phyloP scores from a whole-genome alignment of 805 yeast genomes.

The Isabelozyma heimii region DNA sequence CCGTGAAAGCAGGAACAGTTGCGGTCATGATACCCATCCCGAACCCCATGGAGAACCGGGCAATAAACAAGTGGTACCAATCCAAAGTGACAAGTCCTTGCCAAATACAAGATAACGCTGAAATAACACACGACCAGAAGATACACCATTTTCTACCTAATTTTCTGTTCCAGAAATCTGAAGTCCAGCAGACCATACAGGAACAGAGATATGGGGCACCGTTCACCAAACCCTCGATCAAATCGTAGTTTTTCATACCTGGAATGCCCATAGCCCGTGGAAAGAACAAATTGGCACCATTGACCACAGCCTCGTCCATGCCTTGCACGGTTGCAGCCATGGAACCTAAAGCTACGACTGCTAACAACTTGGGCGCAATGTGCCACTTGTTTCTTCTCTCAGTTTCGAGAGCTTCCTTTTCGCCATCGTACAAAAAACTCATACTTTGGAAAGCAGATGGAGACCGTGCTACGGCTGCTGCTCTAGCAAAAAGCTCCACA shows the following conservation, averaged over 20 bases:
- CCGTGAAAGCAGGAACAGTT: slow-evolving; percentile 58
- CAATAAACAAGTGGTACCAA: slow-evolving; percentile 52
- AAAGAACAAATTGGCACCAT: slow-evolving; percentile 57
- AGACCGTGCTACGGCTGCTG: slow-evolving; percentile 49
- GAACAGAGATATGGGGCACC: slow-evolving; percentile 57
- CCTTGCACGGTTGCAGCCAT: slow-evolving; percentile 64
- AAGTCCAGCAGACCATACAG: slow-evolving; percentile 52
- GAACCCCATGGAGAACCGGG: slow-evolving; percentile 50
- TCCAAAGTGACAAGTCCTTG: slow-evolving; percentile 50
- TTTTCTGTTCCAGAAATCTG: slow-evolving; percentile 44
- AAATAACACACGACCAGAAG: slow-evolving; percentile 50
- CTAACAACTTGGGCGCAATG: slow-evolving; percentile 45
- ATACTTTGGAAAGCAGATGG: slow-evolving; percentile 51
- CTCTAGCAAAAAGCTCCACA: slow-evolving; percentile 50
- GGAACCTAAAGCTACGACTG: slow-evolving; percentile 49
- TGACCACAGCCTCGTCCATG: slow-evolving; percentile 61
- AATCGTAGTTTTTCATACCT: slow-evolving; percentile 36
- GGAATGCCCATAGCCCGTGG: slow-evolving; percentile 48
- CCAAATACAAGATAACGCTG: slow-evolving; percentile 60
- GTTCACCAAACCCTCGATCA: slow-evolving; percentile 54
- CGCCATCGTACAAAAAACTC: slow-evolving; percentile 40
- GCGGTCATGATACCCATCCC: slow-evolving; percentile 60
- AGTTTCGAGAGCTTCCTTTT: slow-evolving; percentile 39
- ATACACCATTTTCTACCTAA: slow-evolving; percentile 56
- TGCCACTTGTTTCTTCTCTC: slow-evolving; percentile 34